Base-by-base conservation (phyloP, 139 green algal species). In the Eudorina sp. region DNA sequence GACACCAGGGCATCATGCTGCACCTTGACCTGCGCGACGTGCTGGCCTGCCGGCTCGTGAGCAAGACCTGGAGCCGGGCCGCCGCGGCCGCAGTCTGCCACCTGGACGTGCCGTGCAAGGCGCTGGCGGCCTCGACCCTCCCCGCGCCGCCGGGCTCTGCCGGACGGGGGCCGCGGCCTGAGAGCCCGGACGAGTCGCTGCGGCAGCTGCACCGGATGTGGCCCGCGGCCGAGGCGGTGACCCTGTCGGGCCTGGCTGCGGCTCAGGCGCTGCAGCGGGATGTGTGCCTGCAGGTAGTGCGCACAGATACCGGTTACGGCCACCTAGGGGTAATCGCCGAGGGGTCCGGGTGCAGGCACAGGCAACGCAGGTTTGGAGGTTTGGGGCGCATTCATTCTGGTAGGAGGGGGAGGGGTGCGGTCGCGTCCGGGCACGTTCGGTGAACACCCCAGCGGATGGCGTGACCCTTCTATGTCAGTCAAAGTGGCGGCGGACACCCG, bases 51-150 rank as follows among this genome's bases (percentile, higher is more conserved):
- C 77, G 77, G 23, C 55, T 72, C 36, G 77, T 84, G 48, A 69
- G 46, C 51, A 70, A 53, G 53, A 36, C 77, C 23, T 84, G 77
- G 77, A 53, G 36, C 38, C 9, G 27, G 21, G 77, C 77, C 11
- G 77, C 77, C 21, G 55, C 51, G 3, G 51, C 48, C 23, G 36
- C 23, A 13, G 77, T 84, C 36, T 53, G 77, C 1, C 77, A 84
- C 34, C 34, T 84, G 36, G 53, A 84, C 53, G 2, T 84, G 5
- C 77, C 77, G 8, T 66, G 45, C 38, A 84, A 84, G 77, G 77
- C 53, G 25, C 77, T 84, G 34, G 77, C 77, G 8, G 29, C 46
- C 29, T 31, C 74, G 4, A 29, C 31, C 43, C 18, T 21, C 11
- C 31, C 60, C 25, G 60, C 60, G 25, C 11, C n/a, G n/a, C n/a